phyloP scores from a whole-genome alignment of 768 basidiomycete species.

The Tylopilus felleus region DNA sequence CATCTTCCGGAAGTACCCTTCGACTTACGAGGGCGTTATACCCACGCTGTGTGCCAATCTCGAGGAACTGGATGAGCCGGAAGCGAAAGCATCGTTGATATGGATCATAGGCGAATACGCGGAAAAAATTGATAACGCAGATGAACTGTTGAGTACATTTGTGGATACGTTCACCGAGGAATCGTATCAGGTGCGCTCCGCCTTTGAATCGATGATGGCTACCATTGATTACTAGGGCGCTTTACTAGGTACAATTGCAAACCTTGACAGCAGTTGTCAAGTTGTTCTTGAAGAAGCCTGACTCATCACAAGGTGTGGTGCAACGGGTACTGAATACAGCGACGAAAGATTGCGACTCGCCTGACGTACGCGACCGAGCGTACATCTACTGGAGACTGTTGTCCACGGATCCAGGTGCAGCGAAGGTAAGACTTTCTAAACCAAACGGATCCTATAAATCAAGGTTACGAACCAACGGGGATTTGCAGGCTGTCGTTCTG shows the following conservation, averaged over 20 bases:
- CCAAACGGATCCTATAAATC: not conserved
- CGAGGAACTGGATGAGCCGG: conserved; percentile 96
- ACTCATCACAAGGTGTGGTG: conserved; percentile 87
- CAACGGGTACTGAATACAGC: conserved; percentile 91
- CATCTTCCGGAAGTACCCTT: conserved; percentile 97
- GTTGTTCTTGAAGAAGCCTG: conserved; percentile 92
- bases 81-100: conserved; percentile 95
- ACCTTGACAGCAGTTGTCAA: conserved; percentile 96
- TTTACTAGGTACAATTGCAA: conserved; percentile 62
- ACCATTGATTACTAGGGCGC: not conserved
- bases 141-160: conserved; percentile 85
- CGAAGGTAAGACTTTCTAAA: conserved; percentile 59
- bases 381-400: conserved; percentile 98
- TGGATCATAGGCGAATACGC: conserved; percentile 99
- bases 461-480: not conserved
- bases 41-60: conserved; percentile 92
- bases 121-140: conserved; percentile 95
- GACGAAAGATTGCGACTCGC: conserved; percentile 95
- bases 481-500: conserved; percentile 74
- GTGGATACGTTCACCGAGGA: conserved; percentile 94
- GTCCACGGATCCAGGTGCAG: conserved; percentile 92
- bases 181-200: conserved; percentile 67
- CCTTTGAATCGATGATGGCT: not conserved
- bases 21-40: conserved; percentile 94
- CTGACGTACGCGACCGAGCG: conserved; percentile 94